Percentiles rank a stretch among this genome's conserved stretches.
phyloP scores from a whole-genome alignment of 768 basidiomycete species.

The Lactifluus pinguis region DNA sequence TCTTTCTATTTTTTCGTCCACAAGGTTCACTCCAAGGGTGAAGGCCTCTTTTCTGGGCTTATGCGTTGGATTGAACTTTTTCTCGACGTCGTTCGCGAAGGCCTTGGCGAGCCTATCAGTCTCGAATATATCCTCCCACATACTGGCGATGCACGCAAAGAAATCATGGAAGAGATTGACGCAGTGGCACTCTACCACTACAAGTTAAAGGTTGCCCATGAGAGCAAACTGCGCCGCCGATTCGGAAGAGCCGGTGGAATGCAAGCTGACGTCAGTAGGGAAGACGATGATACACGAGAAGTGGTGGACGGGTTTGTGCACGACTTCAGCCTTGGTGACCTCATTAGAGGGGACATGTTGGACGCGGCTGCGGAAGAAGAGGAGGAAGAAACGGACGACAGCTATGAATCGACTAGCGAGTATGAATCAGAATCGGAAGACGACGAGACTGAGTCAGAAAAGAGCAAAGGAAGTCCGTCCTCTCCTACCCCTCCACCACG shows the following conservation, averaged over 20 bases:
- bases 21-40: conserved; percentile 96
- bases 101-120: conserved; percentile 61
- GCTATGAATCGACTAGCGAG: conserved; percentile 33
- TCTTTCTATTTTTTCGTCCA: conserved; percentile 96
- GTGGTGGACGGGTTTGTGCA: conserved; percentile 75
- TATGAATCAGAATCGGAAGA: conserved; percentile 34
- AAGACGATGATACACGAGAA: conserved; percentile 76
- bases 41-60: conserved; percentile 84
- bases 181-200: conserved; percentile 88
- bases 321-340: conserved; percentile 74
- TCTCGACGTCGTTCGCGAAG: conserved; percentile 82
- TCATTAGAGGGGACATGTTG: conserved; percentile 68
- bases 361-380: conserved; percentile 67
- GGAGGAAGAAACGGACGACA: conserved; percentile 36
- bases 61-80: conserved; percentile 98
- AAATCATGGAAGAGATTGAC: conserved; percentile 81
- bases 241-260: conserved; percentile 50
- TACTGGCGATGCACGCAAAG: conserved; percentile 61
- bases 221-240: conserved; percentile 81
- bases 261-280: conserved; percentile 44
- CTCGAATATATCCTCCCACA: conserved; percentile 89
- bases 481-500: not conserved
- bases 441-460: conserved; percentile 20
- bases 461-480: conserved; percentile 11
- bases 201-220: conserved; percentile 85